Evolutionary conservation across 2,329 filamentous ascomycete genomes (phyloP), one percentile per base, ranked within the genome.

Genomic region (Microcyclospora pomicola): DNA sequence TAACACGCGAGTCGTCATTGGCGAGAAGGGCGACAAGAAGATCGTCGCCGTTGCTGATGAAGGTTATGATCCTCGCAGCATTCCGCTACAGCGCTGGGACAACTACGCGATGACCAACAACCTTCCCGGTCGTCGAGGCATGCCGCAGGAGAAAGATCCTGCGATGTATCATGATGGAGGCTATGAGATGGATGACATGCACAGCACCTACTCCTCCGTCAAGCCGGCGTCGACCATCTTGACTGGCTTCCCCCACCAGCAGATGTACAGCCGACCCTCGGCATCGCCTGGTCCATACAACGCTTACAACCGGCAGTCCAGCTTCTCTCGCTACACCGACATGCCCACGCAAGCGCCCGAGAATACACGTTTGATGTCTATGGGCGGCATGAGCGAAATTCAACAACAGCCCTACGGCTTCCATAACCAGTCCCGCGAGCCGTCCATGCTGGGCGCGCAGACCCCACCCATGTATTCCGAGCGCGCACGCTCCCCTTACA

Each of bases 141-240:
- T 45, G 46, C 50, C 43, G 28, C 41, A 44, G 27, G 52, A 55
- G 45, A 55, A 55, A 45, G 52, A 45, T 28, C 19, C 38, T 31
- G 39, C 40, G 24, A 44, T 47, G 31, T 50, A 53, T 37, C 42
- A 51, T 12, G 48, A 52, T 27, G 77, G 80, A 45, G 67, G 63
- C n/a, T 93, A 86, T 54, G 91, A 98, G 63, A 87, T 96, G 80
- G 92, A 98, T 58, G 91, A 98, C 59, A 93, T 96, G 71, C 87
- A 85, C 59, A 94, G 86, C 1, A 79, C 92, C 42, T 96, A 96
- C 67, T 95, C 87, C 5, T 93, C 86, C 1, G 83, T 87, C 42
- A 80, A 88, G 71, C 67, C 87, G 60, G 71, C 85, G 4, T 80
- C 85, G 6, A 95, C 87, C 2, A 80, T 96, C 46, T 71, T 94